Base-by-base conservation (phyloP, 2,329 filamentous ascomycete genomes). In the Dichotomopilus funicola region DNA sequence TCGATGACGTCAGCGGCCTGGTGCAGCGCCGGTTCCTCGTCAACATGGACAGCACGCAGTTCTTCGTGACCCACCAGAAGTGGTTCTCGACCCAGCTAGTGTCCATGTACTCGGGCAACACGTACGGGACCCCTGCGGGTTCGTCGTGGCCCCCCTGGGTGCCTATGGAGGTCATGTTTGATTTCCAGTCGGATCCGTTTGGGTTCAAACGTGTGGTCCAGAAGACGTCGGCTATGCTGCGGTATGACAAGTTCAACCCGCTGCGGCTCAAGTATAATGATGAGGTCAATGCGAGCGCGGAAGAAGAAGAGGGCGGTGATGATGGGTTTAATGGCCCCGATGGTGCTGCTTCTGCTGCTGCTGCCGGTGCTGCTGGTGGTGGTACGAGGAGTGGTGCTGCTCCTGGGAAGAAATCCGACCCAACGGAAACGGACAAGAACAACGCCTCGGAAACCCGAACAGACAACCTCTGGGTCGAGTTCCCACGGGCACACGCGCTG, bases 121-220 rank as follows among this genome's bases (percentile, higher is more conserved):
- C 85, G 57, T 99, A 99, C 66, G 95, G 95, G 40, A 87, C 91
- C 35, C 84, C 89, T 42, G 79, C 82, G 38, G 90, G 90, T 8
- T 89, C 91, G 3, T 85, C 89, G 12, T 99, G 95, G 94, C 94
- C 94, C 9, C 94, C 94, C 0, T 99, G 94, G 94, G 89, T 97
- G 47, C 94, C 94, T 0, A 87, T 99, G 75, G 94, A 99, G 72
- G 89, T 96, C 64, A 96, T 99, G 87, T 96, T 96, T 66, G 91
- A 97, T 70, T 99, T 96, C 71, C 78, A 92, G 61, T 81, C 88
- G 5, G 91, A 95, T 69, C 92, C 94, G 0, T 96, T 96, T 66
- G 94, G 95, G n/a, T 99, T 99, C 77, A 92, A 92, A 69, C 85
- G 94, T 58, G 91, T 99, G 35, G 91, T 99, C 9, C 90, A 97